phyloP scores from a whole-genome alignment of 208 protist species.

The Trypanosoma melophagium region DNA sequence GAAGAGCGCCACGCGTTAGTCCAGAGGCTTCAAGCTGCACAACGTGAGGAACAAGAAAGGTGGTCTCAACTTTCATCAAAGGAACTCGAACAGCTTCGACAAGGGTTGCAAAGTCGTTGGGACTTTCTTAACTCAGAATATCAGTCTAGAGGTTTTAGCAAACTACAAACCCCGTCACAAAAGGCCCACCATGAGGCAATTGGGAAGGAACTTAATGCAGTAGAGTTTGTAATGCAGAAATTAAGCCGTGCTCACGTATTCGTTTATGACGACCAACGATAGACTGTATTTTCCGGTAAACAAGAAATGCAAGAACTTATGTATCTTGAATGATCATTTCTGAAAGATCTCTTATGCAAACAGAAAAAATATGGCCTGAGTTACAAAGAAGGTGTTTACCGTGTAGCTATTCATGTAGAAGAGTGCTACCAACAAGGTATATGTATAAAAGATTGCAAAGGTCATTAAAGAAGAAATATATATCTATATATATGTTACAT shows the following conservation, averaged over 20 bases:
- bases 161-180: slow-evolving; percentile 88
- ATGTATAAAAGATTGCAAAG: slow-evolving; percentile 4
- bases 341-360: not conserved
- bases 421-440: not conserved
- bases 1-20: slow-evolving; percentile 58
- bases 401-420: not conserved
- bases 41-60: slow-evolving; percentile 56
- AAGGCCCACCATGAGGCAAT: slow-evolving; percentile 74
- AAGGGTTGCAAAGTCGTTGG: slow-evolving; percentile 89
- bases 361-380: not conserved
- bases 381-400: too few relatives aligned
- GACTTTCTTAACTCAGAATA: slow-evolving; percentile 90
- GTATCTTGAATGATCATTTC: too few relatives aligned
- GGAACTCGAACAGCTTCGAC: slow-evolving; percentile 79
- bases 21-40: slow-evolving; percentile 35
- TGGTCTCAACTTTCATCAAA: slow-evolving; percentile 76
- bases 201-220: slow-evolving; percentile 76
- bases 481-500: not conserved
- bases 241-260: slow-evolving; percentile 81
- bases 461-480: not conserved
- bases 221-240: slow-evolving; percentile 91
- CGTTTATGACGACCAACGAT: slow-evolving; percentile 84
- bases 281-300: slow-evolving; percentile 3
- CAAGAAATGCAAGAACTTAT: not conserved
- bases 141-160: slow-evolving; percentile 91